A percentile compares a stretch with the other conserved stretches of the same genome.
Conservation (phyloP, 768 basidiomycete species). For the Amanita polypyramis region DNA sequence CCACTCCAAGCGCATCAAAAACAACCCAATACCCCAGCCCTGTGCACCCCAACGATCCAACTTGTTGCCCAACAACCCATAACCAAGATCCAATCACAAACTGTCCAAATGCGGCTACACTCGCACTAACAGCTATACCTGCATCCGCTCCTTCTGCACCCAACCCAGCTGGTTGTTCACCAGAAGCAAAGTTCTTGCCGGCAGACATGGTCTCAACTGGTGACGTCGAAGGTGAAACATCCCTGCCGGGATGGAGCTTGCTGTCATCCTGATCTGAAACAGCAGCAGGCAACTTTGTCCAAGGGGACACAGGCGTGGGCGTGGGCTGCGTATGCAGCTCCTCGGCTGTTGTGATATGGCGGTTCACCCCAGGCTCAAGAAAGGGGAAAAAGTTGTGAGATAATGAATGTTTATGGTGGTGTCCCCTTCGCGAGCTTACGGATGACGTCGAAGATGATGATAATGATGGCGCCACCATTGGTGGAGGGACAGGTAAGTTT, state of each 20-base stretch:
- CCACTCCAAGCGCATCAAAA: conserved; percentile 85
- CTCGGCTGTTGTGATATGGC: neutral
- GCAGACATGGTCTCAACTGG: neutral
- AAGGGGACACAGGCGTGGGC: conserved; percentile 53
- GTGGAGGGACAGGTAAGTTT: conserved; percentile 14
- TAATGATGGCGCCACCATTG: conserved; percentile 15
- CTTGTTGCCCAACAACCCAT: conserved; percentile 86
- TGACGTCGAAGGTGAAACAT: neutral
- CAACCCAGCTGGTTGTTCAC: neutral
- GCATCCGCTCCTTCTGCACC: neutral
- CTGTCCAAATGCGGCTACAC: conserved; percentile 26
- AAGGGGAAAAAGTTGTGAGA: conserved; percentile 97
- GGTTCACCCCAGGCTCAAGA: conserved; percentile 58
- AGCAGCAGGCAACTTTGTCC: conserved; percentile 40
- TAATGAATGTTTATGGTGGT: conserved; percentile 89
- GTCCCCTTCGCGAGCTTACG: conserved; percentile 46
- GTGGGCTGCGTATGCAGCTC: conserved; percentile 46
- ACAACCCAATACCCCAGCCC: conserved; percentile 96
- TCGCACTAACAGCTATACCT: neutral
- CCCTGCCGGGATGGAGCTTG: neutral
- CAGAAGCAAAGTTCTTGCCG: neutral
- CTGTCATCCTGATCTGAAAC: conserved; percentile 16
- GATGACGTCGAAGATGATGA: conserved; percentile 16
- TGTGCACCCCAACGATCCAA: conserved; percentile 78
- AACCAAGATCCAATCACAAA: conserved; percentile 62